A percentile compares a stretch with the other conserved stretches of the same genome.
Evolutionary conservation across 2,329 filamentous ascomycete species (phyloP).

Genomic region (Aureobasidium leucospermi): DNA sequence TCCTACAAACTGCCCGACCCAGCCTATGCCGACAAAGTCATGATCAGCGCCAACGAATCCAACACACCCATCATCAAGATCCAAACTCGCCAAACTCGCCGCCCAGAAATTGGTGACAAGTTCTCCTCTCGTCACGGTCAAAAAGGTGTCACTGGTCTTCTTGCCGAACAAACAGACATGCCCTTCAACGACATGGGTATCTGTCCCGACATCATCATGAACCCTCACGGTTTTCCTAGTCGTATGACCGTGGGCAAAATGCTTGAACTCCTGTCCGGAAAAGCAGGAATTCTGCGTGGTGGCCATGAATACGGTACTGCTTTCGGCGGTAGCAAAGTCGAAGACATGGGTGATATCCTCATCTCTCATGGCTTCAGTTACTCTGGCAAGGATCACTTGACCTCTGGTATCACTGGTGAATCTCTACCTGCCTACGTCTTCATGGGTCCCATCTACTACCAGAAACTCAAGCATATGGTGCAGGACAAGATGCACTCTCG

Average conservation of each 20-base stretch:
- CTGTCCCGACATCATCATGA: conserved; percentile 99
- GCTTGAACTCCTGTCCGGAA: conserved; percentile 88
- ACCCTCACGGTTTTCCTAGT: conserved; percentile 97
- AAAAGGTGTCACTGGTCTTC: conserved; percentile 95
- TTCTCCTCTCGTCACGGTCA: conserved; percentile 98
- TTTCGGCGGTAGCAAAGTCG: conserved; percentile 76
- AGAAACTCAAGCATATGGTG: conserved; percentile 99
- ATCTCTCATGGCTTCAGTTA: conserved; percentile 89
- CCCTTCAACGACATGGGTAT: conserved; percentile 88
- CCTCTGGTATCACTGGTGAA: conserved; percentile 90
- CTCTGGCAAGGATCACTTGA: conserved; percentile 95
- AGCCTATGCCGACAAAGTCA: conserved; percentile 91
- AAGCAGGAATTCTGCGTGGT: conserved; percentile 81
- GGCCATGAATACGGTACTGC: conserved; percentile 82
- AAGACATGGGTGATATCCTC: conserved; percentile 81
- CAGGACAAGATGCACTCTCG: conserved; percentile 99
- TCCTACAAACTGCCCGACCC: conserved; percentile 63
- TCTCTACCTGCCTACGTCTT: conserved; percentile 93
- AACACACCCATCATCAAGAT: conserved; percentile 87
- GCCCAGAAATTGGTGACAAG: conserved; percentile 94
- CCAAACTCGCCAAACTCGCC: conserved; percentile 88
- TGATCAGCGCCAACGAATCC: conserved; percentile 82
- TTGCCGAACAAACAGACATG: conserved; percentile 94
- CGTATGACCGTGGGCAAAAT: conserved; percentile 99
- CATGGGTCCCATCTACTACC: conserved; percentile 98